phyloP scores from a whole-genome alignment of 129 eudicot species.

The Heracleum sosnowskyi region DNA sequence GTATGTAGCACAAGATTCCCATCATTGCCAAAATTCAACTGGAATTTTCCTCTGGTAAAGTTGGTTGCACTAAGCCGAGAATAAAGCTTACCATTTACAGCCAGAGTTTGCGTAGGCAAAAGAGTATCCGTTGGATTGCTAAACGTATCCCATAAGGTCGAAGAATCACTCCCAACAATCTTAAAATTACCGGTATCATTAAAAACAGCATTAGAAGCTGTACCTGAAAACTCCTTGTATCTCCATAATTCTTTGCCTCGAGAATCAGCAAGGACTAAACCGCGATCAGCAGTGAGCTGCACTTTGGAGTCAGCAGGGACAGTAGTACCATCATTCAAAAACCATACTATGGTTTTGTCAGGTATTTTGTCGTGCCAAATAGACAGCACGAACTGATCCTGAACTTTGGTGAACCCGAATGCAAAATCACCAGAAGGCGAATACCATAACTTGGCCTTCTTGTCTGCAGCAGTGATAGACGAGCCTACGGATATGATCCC shows the following conservation, averaged over 20 bases:
- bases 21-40: no score
- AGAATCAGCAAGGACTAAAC: not conserved
- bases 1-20: not conserved
- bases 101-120: no score
- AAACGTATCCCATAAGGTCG: no score
- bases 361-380: not conserved
- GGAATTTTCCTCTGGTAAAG: no score
- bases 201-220: no score
- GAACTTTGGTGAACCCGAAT: not conserved
- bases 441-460: not conserved
- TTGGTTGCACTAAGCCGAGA: no score
- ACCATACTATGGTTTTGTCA: not conserved
- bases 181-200: no score
- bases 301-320: not conserved
- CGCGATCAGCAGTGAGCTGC: not conserved
- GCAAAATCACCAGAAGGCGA: not conserved
- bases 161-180: no score
- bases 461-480: not conserved
- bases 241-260: no score
- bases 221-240: no score
- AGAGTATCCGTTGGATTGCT: no score
- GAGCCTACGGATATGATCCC: not conserved
- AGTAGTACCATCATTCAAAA: not conserved
- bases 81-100: no score
- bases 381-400: not conserved